phyloP scores from a whole-genome alignment of 1,284 basidiomycete genomes.

The Austropuccinia psidii region DNA sequence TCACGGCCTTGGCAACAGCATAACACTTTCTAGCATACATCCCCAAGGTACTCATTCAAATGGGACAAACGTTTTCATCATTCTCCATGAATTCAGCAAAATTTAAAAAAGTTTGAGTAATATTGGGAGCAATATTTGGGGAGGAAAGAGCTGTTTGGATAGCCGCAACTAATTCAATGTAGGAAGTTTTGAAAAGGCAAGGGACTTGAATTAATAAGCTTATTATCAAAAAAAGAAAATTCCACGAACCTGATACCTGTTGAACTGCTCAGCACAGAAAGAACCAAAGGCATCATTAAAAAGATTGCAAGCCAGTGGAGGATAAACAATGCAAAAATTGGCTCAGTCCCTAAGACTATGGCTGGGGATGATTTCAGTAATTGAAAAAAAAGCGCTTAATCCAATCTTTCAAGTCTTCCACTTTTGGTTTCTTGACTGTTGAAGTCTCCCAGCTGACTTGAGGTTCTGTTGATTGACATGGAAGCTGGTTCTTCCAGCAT shows the following conservation, averaged over 20 bases:
- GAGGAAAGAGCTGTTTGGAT: constrained; percentile 81
- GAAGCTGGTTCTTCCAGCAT: constrained; percentile 74
- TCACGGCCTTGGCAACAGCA: constrained; percentile 93
- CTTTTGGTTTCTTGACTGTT: constrained; percentile 54
- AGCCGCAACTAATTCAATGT: constrained; percentile 87
- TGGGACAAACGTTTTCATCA: constrained; percentile 90
- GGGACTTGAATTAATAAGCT: no score
- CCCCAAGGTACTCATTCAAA: constrained; percentile 84
- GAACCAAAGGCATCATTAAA: constrained; percentile 99
- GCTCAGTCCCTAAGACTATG: constrained; percentile 94
- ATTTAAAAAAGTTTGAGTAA: constrained; percentile 88
- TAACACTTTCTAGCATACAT: constrained; percentile 85
- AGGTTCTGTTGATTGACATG: constrained; percentile 95
- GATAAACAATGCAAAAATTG: constrained; percentile 83
- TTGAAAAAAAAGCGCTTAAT: constrained; percentile 86
- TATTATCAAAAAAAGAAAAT: no score
- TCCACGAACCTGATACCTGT: constrained; percentile 78
- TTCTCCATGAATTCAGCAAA: constrained; percentile 99
- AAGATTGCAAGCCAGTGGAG: constrained; percentile 81
- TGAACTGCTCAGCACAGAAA: constrained; percentile 93
- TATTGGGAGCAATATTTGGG: constrained; percentile 70
- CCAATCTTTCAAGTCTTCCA: constrained; percentile 94
- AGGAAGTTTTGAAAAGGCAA: background rate
- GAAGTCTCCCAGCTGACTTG: constrained; percentile 91
- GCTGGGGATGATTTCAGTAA: constrained; percentile 95